Evolutionary conservation across 2,329 filamentous ascomycete species (phyloP), one percentile per base, ranked within the genome.

Genomic region (Aspergillus vadensis): DNA sequence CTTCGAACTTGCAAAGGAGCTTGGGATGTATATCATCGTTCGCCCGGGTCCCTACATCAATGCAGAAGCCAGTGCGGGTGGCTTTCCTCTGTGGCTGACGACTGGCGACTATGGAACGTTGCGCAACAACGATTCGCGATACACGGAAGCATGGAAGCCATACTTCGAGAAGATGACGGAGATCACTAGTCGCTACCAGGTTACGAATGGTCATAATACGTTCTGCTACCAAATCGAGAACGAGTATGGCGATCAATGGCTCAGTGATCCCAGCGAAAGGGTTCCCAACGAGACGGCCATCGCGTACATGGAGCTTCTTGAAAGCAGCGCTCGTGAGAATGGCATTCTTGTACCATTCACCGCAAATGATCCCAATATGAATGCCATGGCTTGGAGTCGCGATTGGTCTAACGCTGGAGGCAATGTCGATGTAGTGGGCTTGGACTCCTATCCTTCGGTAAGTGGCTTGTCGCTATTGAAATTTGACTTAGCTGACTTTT

Each of bases 41-140:
- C 78, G 86, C 0, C 84, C 85, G 0, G 86, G 86, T 0, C 85
- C 85, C 0, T 89, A 88, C 59, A 81, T 86, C 59, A 89, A 88
- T 63, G 86, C 86, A 1, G 87, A 88, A 68, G 80, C 85, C 3
- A 87, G 83, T 63, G 85, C 82, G 1, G 86, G 87, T 32, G 86
- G 86, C 0, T 85, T 87, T 59, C 85, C 86, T 0, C 74, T 86
- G 1, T 89, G 86, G 85, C 71, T 86, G 5, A 88, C 85, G 0
- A 87, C 86, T 0, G 86, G 84, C 63, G 59, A 72, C 75, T 65
- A 77, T 76, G 43, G 72, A 1, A 65, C 66, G n/a, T 62, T 72
- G n/a, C 64, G 72, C 19, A 70, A 74, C 39, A 66, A 74, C 55
- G 72, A 74, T 50, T 65, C 69, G 6, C 69, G 71, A 2, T 74